Percentiles rank a stretch among this genome's conserved stretches.
These are phyloP conservation scores for Centrapalus pauciflorus DNA, from an alignment of 129 eudicot genomes.

Conservation along the genomic window DNA sequence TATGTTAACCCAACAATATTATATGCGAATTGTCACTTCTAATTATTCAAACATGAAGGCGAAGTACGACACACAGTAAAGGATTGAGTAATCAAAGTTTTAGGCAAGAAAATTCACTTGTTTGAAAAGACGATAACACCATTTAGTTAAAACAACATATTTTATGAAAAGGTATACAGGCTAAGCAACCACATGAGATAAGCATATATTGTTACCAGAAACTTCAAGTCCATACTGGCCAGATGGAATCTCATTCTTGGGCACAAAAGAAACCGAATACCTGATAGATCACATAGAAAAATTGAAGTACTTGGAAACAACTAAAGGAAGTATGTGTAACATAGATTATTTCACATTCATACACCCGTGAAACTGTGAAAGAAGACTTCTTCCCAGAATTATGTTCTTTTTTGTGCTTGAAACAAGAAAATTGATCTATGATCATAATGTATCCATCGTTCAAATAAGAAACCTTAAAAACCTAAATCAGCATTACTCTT, in stretches of 20 bases:
- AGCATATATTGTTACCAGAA: conserved; percentile 44
- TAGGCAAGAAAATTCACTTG: not conserved
- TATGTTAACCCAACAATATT: not conserved
- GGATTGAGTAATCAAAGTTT: not conserved
- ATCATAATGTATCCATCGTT: too few species aligned
- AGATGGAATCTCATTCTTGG: conserved; percentile 67
- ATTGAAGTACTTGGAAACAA: not conserved
- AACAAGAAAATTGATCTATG: too few species aligned
- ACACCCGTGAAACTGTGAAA: too few species aligned
- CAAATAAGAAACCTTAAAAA: too few species aligned
- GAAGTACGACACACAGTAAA: not conserved
- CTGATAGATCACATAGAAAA: conserved; percentile 32
- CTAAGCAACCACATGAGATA: not conserved
- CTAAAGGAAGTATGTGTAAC: too few species aligned
- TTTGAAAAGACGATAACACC: too few species aligned
- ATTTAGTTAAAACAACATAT: too few species aligned
- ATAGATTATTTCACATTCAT: too few species aligned
- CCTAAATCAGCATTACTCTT: too few species aligned
- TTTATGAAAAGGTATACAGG: not conserved
- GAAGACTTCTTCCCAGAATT: too few species aligned
- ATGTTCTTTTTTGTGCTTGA: too few species aligned
- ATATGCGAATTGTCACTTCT: not conserved
- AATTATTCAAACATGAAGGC: not conserved
- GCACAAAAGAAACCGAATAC: conserved; percentile 79
- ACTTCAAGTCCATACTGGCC: conserved; percentile 68